phyloP scores from a whole-genome alignment of 2,329 filamentous ascomycete genomes.

The Apiospora sp. region DNA sequence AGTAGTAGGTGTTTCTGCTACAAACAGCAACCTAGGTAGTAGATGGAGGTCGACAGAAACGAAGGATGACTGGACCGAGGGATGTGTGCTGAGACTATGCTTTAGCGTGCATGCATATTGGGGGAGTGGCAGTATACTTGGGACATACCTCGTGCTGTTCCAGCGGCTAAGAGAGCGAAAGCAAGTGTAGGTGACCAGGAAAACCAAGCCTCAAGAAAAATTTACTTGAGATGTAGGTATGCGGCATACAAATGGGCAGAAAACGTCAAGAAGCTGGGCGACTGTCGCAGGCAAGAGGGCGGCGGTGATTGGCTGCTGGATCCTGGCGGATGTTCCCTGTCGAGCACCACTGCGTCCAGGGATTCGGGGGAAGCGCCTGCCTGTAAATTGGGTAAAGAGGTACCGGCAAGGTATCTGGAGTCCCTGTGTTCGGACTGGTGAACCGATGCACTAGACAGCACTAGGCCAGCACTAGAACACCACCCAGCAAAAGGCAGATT shows the following conservation, averaged over 20 bases:
- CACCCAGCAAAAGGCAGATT: not conserved
- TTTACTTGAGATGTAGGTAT: not conserved
- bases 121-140: not conserved
- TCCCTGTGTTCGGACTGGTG: constrained; percentile 15
- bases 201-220: not conserved
- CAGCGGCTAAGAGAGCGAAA: not conserved
- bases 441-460: constrained; percentile 6
- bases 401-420: constrained; percentile 2
- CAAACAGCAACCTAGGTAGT: not conserved
- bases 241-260: constrained; percentile 4
- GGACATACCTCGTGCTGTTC: not conserved
- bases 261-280: not conserved
- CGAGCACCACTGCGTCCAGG: not conserved
- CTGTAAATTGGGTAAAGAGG: not conserved
- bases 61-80: constrained; percentile 1
- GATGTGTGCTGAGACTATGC: constrained; percentile 19
- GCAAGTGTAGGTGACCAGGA: not conserved
- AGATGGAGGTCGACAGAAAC: not conserved
- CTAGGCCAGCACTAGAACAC: too few species aligned
- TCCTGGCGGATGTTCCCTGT: not conserved
- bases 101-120: constrained; percentile 18
- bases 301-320: not conserved
- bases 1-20: not conserved
- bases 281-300: not conserved
- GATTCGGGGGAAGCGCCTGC: not conserved